phyloP scores from a whole-genome alignment of 257 asterid genomes.

The Salvia miltiorrhiza region DNA sequence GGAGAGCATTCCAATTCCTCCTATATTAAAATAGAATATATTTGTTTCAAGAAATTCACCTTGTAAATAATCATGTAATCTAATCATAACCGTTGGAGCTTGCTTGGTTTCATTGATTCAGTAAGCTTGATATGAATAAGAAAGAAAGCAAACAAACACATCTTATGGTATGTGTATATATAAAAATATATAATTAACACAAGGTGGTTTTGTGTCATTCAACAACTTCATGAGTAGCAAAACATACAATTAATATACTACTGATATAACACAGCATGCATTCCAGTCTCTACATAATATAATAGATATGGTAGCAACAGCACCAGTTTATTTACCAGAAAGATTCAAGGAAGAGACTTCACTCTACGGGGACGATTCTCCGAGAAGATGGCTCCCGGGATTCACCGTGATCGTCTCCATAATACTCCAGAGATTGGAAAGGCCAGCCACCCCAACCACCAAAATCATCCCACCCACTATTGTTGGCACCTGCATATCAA shows the following conservation, averaged over 20 bases:
- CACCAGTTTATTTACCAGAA: background rate
- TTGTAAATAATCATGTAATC: no score
- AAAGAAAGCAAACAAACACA: no score
- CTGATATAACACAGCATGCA: background rate
- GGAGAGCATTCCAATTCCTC: no score
- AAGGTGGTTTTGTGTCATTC: background rate
- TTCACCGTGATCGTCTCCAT: conserved; percentile 26
- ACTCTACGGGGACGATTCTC: conserved; percentile 52
- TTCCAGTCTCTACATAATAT: background rate
- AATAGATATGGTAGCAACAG: background rate
- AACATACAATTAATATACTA: background rate
- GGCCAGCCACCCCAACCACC: conserved; percentile 53
- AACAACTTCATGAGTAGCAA: background rate
- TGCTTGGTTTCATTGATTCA: no score
- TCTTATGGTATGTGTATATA: no score
- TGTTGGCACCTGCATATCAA: conserved; percentile 35
- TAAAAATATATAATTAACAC: no score
- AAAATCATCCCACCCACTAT: conserved; percentile 47
- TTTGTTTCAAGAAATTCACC: no score
- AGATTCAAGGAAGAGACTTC: no score
- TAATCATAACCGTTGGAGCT: no score
- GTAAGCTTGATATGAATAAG: no score
- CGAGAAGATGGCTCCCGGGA: conserved; percentile 23
- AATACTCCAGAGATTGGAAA: conserved; percentile 41
- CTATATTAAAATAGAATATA: no score